Evolutionary conservation across 1,284 basidiomycete genomes (phyloP), one percentile per base, ranked within the genome.

Genomic region (Melampsora abietis-canadensis): DNA sequence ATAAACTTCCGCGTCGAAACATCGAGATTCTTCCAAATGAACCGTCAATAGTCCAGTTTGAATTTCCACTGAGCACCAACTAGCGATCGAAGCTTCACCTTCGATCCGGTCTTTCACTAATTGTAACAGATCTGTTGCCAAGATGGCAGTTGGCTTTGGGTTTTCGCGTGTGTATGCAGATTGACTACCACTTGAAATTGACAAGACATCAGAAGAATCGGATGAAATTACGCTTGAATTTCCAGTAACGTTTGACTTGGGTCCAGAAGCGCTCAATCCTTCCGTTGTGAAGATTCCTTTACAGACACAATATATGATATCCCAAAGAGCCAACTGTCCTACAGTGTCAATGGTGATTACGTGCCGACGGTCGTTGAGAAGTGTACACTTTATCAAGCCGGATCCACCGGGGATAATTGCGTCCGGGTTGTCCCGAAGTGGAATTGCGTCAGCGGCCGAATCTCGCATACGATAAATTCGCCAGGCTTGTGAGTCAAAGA

Each of bases 1-100:
- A 81, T 96, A 98, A 3, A 95, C 88, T 83, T 98, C 96, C 12
- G 92, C 92, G 76, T 97, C 94, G 81, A 97, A 98, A 78, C 90
- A 92, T 63, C 87, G 84, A 4, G 80, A 81, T 78, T 96, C 92
- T 73, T 88, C 91, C 57, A 98, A 81, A 83, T 97, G 92, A 3
- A 98, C 88, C 0, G 89, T 90, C 76, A 99, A 84, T 44, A 92
- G 87, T 1, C 95, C 95, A 21, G 89, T 89, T 82, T 91, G 90
- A 5, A 93, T 95, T 81, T 98, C 95, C 30, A 92, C 89, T 21
- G 86, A 87, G 66, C 90, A 90, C 96, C 96, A 99, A 4, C 88
- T 85, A 21, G 88, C 84, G 4, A 92, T 88, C 37, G 91, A 88
- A 0, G 91, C 92, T 82, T 97, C 91, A 17, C 95, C 94, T 81